These are phyloP conservation scores for Globisporangium canariense DNA, from an alignment of 352 stramenopile genomes.

Conservation along the genomic window DNA sequence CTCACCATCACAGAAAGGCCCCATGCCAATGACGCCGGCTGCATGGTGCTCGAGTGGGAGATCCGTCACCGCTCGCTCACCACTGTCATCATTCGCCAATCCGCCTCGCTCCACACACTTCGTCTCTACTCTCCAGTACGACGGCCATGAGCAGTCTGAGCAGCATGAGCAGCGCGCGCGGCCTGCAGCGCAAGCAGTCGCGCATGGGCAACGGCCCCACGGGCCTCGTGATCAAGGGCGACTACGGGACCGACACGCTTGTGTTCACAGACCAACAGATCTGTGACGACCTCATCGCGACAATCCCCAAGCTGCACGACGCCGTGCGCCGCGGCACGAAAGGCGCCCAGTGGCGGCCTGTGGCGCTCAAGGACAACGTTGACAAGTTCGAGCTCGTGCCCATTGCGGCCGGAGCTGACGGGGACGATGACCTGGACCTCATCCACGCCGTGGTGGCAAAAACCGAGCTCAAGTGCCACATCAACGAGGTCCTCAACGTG, in stretches of 20 bases:
- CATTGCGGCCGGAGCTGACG: slow-evolving; percentile 18
- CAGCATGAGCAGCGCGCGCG: not conserved
- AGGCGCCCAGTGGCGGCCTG: slow-evolving; percentile 31
- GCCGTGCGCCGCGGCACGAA: slow-evolving; percentile 31
- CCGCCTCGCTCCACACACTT: slow-evolving; percentile 1
- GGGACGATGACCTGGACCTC: slow-evolving; percentile 42
- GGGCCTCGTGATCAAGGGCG: slow-evolving; percentile 14
- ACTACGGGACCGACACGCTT: slow-evolving; percentile 20
- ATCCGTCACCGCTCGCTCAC: not conserved
- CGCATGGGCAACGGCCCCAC: not conserved
- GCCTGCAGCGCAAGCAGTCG: slow-evolving; percentile 3
- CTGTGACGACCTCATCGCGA: slow-evolving; percentile 50
- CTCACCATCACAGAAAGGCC: too few relatives aligned
- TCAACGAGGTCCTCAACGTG: slow-evolving; percentile 65
- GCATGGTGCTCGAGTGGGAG: too few relatives aligned
- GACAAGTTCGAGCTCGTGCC: slow-evolving; percentile 44
- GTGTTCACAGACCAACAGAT: slow-evolving; percentile 55
- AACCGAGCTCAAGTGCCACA: slow-evolving; percentile 45
- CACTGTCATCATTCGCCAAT: not conserved
- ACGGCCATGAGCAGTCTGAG: not conserved
- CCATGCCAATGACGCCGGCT: too few relatives aligned
- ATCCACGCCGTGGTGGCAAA: slow-evolving; percentile 45
- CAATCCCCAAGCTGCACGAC: slow-evolving; percentile 50
- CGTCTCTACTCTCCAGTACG: not conserved
- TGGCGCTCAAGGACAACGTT: slow-evolving; percentile 29